Evolutionary conservation across 1,139 yeast genomes (phyloP).

Genomic region (Debaryomycetaceae sp.): DNA sequence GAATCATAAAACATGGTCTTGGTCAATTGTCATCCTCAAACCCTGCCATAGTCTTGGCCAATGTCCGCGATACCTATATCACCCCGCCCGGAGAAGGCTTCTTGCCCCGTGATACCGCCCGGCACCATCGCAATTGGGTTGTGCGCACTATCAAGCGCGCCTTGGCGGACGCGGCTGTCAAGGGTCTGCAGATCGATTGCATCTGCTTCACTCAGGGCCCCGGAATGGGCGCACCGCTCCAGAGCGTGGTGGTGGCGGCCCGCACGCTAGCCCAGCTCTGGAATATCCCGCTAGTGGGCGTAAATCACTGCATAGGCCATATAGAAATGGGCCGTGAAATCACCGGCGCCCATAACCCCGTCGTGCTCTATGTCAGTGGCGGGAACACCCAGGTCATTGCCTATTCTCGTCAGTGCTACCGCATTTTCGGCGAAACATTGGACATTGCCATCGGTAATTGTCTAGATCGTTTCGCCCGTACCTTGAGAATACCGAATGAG

Average conservation of each 20-base stretch:
- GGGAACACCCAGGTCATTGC: conserved; percentile 98
- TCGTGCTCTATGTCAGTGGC: conserved; percentile 92
- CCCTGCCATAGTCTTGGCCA: conserved; percentile 68
- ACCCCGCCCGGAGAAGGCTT: conserved; percentile 99
- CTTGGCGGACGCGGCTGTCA: conserved; percentile 50
- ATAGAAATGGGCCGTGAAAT: conserved; percentile 98
- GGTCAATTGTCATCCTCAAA: conserved; percentile 43
- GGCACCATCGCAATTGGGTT: conserved; percentile 96
- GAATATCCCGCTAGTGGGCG: conserved; percentile 83
- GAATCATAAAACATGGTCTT: conserved; percentile 62
- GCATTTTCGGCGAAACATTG: conserved; percentile 94
- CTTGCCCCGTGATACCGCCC: conserved; percentile 88
- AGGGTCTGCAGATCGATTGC: conserved; percentile 60
- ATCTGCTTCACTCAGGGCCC: conserved; percentile 97
- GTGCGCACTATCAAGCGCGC: conserved; percentile 66
- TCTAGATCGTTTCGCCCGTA: conserved; percentile 89
- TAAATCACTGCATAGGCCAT: conserved; percentile 95
- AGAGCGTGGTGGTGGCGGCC: conserved; percentile 88
- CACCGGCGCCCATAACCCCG: conserved; percentile 92
- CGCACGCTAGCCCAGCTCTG: conserved; percentile 74
- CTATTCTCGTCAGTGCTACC: conserved; percentile 80
- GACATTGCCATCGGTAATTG: conserved; percentile 98
- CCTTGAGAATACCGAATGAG: conserved; percentile 74
- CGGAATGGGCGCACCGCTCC: conserved; percentile 98
- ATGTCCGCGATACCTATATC: conserved; percentile 85